Evolutionary conservation across 163 green algal species (phyloP), one percentile per base, ranked within the genome.

Genomic region (Dunaliella salina): DNA sequence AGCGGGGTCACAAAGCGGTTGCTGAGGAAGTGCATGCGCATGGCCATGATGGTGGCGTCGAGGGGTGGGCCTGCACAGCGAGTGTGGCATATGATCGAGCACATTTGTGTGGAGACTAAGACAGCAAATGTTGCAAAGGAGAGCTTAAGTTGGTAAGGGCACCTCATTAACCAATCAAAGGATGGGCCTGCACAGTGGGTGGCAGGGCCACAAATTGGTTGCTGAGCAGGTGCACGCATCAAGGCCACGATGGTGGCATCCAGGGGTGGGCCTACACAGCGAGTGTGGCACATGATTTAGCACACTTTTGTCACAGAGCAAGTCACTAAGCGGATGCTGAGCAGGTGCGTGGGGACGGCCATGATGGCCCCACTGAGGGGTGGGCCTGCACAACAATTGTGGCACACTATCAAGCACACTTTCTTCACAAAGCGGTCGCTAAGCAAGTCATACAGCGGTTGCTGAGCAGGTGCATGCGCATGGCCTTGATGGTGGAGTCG

Each of bases 261-360:
- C 0, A 84, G 33, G 0, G 71, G 26, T 24, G 35, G 15, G 79
- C 79, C 79, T 59, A 11, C 20, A 50, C 40, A 50, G 40, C 8
- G 40, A 50, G n/a, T n/a, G n/a, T n/a, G n/a, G n/a, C n/a, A n/a
- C n/a, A n/a, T n/a, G n/a, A n/a, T n/a, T n/a, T n/a, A n/a, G n/a
- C n/a, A n/a, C n/a, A n/a, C n/a, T n/a, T n/a, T n/a, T n/a, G n/a
- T n/a, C n/a, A n/a, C n/a, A n/a, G n/a, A n/a, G 63, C 22, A 12
- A 0, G 83, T 45, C 18, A 89, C 83, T 34, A 81, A 89, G 26
- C 80, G 80, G 82, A 87, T 90, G 78, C 72, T 86, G 1, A 90
- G 79, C 20, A 84, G 32, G 25, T 80, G 79, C 13, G 86, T 78
- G 5, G 85, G 35, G 0, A 87, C 72, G 13, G 84, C 34, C 82